A percentile compares a stretch with the other conserved stretches of the same genome.
Conservation (phyloP, 2,329 filamentous ascomycete species). For the Aspergillus flavus region DNA sequence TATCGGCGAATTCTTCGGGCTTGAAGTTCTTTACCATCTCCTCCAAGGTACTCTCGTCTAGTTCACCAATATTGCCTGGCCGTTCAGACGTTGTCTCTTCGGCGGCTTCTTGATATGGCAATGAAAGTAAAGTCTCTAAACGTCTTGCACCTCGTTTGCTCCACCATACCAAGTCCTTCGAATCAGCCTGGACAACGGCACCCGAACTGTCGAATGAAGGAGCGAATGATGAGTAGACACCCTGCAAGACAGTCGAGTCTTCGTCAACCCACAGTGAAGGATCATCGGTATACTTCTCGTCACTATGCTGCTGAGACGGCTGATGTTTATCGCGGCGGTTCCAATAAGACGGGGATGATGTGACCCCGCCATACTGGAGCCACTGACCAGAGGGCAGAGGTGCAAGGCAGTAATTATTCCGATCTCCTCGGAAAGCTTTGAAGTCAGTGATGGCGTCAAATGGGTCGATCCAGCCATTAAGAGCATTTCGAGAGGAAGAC, state of each 20-base stretch:
- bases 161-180: constrained; percentile 52
- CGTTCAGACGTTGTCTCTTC: constrained; percentile 26
- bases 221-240: constrained; percentile 53
- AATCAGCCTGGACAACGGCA: constrained; percentile 45
- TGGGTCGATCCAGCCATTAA: constrained; percentile 43
- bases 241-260: constrained; percentile 41
- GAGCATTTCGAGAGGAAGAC: constrained; percentile 35
- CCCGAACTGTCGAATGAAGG: constrained; percentile 50
- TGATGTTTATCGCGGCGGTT: constrained; percentile 39
- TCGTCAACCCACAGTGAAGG: constrained; percentile 33
- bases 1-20: constrained; percentile 36
- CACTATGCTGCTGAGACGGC: constrained; percentile 21
- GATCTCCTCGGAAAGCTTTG: constrained; percentile 37
- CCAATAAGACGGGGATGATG: constrained; percentile 43
- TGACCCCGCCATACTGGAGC: constrained; percentile 46
- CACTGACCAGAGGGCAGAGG: constrained; percentile 45
- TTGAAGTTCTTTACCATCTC: constrained; percentile 47
- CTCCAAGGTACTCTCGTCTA: constrained; percentile 44
- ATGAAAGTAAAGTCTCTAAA: constrained; percentile 39
- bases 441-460: constrained; percentile 42
- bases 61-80: constrained; percentile 36
- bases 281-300: constrained; percentile 31
- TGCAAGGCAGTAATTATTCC: constrained; percentile 44
- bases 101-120: constrained; percentile 25
- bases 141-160: constrained; percentile 43